phyloP scores from a whole-genome alignment of 495 filamentous ascomycete species.

The Aspergillus cavernicola region DNA sequence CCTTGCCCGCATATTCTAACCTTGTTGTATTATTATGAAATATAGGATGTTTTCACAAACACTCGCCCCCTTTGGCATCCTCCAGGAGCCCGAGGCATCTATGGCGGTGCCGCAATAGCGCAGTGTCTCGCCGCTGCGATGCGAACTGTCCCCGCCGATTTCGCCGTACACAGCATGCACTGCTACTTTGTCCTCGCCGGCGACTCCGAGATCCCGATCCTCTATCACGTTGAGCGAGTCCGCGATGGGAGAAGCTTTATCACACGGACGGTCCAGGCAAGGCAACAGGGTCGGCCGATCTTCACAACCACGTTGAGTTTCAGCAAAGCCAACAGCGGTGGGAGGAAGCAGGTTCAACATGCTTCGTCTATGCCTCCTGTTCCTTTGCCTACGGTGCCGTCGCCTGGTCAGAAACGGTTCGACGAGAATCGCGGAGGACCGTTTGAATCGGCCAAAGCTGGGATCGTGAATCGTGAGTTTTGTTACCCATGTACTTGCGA shows the following conservation, averaged over 20 bases:
- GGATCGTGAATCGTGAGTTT: constrained; percentile 42
- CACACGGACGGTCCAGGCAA: constrained; percentile 91
- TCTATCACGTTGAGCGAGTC: constrained; percentile 90
- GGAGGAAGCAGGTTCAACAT: constrained; percentile 52
- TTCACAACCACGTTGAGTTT: constrained; percentile 95
- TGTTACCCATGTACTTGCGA: not conserved
- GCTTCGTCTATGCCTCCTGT: constrained; percentile 31
- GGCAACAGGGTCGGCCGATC: constrained; percentile 83
- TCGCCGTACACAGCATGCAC: constrained; percentile 91
- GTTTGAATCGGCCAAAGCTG: constrained; percentile 39
- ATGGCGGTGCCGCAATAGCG: constrained; percentile 88
- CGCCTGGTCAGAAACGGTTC: constrained; percentile 22
- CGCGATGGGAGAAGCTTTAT: constrained; percentile 87
- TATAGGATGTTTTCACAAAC: constrained; percentile 87
- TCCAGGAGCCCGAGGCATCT: constrained; percentile 85
- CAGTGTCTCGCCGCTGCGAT: constrained; percentile 88
- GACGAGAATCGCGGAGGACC: constrained; percentile 36
- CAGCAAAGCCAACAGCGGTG: constrained; percentile 65
- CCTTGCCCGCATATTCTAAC: constrained; percentile 3
- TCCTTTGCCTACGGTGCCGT: constrained; percentile 22
- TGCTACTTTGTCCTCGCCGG: constrained; percentile 97
- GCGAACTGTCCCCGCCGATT: constrained; percentile 73
- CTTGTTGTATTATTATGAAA: not conserved
- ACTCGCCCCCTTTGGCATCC: constrained; percentile 87
- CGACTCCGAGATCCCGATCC: constrained; percentile 74